Percentiles rank a stretch among this genome's conserved stretches.
Conservation (phyloP, 768 basidiomycete genomes). For the Lactarius trivialis region DNA sequence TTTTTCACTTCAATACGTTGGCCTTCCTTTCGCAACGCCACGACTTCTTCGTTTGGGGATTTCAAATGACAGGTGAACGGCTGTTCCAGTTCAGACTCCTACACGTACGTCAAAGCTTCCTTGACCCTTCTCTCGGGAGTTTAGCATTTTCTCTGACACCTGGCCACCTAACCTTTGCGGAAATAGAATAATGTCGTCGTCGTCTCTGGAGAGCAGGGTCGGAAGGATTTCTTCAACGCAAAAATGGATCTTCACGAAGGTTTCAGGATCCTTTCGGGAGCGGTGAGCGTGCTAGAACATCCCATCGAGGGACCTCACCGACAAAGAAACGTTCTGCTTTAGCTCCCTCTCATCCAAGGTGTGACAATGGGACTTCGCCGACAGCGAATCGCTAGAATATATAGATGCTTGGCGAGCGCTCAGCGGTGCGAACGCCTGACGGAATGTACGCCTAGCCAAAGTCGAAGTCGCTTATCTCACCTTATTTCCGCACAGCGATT, state of each 20-base stretch:
- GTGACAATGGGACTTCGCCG: constrained; percentile 70
- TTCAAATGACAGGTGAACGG: too few species aligned
- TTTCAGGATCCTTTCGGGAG: too few species aligned
- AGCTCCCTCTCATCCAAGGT: constrained; percentile 74
- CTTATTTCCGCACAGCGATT: constrained; percentile 44
- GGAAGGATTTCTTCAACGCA: too few species aligned
- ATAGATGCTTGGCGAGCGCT: constrained; percentile 59
- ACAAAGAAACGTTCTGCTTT: constrained; percentile 14
- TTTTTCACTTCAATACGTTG: constrained; percentile 49
- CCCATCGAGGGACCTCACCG: too few species aligned
- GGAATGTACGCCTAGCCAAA: too few species aligned
- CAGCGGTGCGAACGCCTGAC: constrained; percentile 61
- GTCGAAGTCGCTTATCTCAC: constrained; percentile 10
- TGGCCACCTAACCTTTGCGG: constrained; percentile 21
- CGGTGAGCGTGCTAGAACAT: too few species aligned
- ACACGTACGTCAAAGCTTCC: too few species aligned
- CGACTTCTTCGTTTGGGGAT: constrained; percentile 72
- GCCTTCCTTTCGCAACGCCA: constrained; percentile 66
- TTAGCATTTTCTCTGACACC: constrained; percentile 7
- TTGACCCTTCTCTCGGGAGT: constrained; percentile 12
- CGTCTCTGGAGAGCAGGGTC: too few species aligned
- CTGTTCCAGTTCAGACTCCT: too few species aligned
- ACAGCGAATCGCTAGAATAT: constrained; percentile 61
- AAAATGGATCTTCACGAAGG: too few species aligned
- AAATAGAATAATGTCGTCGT: constrained; percentile 60